Evolutionary conservation across 352 stramenopile genomes (phyloP).

Genomic region (Phytopythium chamaehyphon): DNA sequence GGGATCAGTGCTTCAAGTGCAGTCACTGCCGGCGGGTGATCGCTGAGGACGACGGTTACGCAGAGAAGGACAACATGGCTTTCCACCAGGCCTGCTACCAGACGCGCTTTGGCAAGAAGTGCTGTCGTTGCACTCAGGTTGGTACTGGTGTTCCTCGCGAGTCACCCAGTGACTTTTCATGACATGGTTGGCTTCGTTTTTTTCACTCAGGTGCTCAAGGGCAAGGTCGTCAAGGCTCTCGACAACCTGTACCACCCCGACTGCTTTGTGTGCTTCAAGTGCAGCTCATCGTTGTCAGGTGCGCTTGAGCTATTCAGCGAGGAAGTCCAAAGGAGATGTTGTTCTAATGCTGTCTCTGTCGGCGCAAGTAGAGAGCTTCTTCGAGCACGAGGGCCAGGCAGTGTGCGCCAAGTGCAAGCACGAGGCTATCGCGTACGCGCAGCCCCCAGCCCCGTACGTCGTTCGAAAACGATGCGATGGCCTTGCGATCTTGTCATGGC

Average conservation of each 20-base stretch:
- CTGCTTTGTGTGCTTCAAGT: constrained; percentile 81
- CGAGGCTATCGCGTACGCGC: constrained; percentile 49
- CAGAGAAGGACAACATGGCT: constrained; percentile 75
- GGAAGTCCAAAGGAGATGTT: neutral
- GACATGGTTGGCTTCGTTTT: too few relatives aligned
- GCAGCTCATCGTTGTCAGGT: constrained; percentile 73
- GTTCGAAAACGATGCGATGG: constrained; percentile 5
- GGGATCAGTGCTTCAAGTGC: constrained; percentile 76
- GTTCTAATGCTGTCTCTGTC: neutral
- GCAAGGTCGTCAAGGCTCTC: constrained; percentile 82
- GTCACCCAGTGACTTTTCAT: too few relatives aligned
- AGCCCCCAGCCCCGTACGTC: constrained; percentile 44
- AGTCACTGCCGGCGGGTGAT: constrained; percentile 69
- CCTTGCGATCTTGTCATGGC: too few relatives aligned
- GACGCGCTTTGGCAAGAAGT: constrained; percentile 73
- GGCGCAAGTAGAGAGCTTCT: constrained; percentile 68
- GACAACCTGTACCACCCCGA: constrained; percentile 83
- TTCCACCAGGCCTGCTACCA: constrained; percentile 84
- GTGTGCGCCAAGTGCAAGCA: constrained; percentile 81
- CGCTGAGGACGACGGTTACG: constrained; percentile 74
- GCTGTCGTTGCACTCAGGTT: constrained; percentile 69
- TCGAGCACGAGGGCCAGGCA: constrained; percentile 70
- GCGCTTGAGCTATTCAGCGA: constrained; percentile 1
- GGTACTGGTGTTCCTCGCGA: neutral
- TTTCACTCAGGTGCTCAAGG: constrained; percentile 49